phyloP scores from a whole-genome alignment of 306 rosid genomes.

The Quercus engelmannii region DNA sequence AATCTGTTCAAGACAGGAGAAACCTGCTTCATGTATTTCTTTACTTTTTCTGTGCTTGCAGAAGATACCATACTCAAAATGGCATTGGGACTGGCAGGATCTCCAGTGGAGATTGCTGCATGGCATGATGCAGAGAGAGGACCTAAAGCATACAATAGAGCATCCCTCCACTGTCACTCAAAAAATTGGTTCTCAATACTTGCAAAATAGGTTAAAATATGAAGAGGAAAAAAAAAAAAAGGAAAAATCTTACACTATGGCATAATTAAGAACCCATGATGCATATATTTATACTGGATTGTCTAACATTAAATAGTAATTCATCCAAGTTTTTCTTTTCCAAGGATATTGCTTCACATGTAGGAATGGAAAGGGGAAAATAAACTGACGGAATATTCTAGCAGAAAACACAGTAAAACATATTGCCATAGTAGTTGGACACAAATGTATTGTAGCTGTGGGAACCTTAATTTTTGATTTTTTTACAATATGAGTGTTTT shows the following conservation, averaged over 20 bases:
- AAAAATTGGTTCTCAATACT: constrained; percentile 4
- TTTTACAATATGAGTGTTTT: too few relatives aligned
- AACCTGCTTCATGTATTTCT: constrained; percentile 84
- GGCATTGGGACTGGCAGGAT: constrained; percentile 56
- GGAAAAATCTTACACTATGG: not conserved
- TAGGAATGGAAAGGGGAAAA: not conserved
- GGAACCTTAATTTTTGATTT: too few relatives aligned
- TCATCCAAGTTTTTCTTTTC: not conserved
- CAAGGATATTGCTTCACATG: not conserved
- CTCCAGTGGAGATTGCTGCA: constrained; percentile 49
- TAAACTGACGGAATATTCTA: not conserved
- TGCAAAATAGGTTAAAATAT: not conserved
- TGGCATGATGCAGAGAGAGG: constrained; percentile 79
- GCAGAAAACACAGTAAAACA: not conserved
- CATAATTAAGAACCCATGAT: not conserved
- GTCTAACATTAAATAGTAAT: not conserved
- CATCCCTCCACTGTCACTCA: constrained; percentile 82
- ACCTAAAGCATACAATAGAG: constrained; percentile 66
- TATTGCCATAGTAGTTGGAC: not conserved
- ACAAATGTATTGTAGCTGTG: too few relatives aligned
- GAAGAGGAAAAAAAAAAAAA: not conserved
- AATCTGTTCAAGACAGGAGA: constrained; percentile 82
- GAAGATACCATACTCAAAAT: constrained; percentile 64
- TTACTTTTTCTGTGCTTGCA: constrained; percentile 72
- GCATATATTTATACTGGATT: not conserved